A percentile compares a stretch with the other conserved stretches of the same genome.
These are phyloP conservation scores for Paraphoma chrysanthemicola DNA, from an alignment of 2,329 filamentous ascomycete species.

Conservation along the genomic window DNA sequence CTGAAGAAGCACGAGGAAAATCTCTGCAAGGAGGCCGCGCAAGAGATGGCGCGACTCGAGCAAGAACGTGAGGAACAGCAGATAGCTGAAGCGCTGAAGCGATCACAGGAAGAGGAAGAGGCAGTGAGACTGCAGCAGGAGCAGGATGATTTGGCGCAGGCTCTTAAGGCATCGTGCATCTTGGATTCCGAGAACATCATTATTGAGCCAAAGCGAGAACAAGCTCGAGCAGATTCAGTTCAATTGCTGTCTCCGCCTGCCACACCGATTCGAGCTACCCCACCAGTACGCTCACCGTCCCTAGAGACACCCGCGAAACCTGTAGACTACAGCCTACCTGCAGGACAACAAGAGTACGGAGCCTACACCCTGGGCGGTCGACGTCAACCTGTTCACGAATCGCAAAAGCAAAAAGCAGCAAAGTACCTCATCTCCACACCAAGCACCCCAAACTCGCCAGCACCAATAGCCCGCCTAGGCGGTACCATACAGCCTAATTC, in stretches of 20 bases:
- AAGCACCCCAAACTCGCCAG: constrained; percentile 9
- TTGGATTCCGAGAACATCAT: background rate
- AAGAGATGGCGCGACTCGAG: constrained; percentile 9
- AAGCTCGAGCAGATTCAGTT: background rate
- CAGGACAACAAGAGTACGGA: constrained; percentile 25
- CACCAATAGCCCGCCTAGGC: constrained; percentile 24
- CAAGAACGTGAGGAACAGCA: constrained; percentile 11
- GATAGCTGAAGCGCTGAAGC: constrained; percentile 12
- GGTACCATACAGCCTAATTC: constrained; percentile 13
- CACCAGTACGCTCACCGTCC: constrained; percentile 13
- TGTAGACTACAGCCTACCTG: constrained; percentile 23
- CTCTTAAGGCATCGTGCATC: constrained; percentile 5
- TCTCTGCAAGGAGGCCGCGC: background rate
- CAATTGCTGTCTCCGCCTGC: constrained; percentile 5
- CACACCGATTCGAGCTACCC: constrained; percentile 2
- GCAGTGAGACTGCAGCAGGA: constrained; percentile 3
- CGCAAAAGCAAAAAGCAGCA: constrained; percentile 22
- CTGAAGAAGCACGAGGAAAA: constrained; percentile 2
- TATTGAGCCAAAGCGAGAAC: background rate
- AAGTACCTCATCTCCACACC: constrained; percentile 10
- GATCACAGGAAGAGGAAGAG: constrained; percentile 14
- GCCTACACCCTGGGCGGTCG: constrained; percentile 29
- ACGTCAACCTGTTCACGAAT: constrained; percentile 27
- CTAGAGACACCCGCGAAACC: constrained; percentile 11
- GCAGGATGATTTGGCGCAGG: constrained; percentile 13